Evolutionary conservation across 2,329 filamentous ascomycete species (phyloP).

Genomic region (Fusarium nelsonii): DNA sequence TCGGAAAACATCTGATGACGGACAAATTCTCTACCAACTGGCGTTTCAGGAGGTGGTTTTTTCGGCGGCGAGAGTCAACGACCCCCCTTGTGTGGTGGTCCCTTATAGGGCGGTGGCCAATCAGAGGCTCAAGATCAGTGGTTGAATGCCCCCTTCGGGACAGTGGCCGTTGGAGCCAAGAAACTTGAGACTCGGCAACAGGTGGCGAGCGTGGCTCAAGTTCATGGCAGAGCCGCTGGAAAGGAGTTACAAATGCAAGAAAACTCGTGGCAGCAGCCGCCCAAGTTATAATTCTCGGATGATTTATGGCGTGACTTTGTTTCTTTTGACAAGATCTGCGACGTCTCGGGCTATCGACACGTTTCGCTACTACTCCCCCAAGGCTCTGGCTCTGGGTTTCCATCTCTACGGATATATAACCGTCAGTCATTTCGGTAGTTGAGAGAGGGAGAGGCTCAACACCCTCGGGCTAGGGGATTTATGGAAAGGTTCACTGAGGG

Average conservation of each 20-base stretch:
- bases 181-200: conserved; percentile 36
- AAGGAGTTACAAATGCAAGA: conserved; percentile 21
- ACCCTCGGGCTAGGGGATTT: conserved; percentile 42
- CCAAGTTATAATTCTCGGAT: conserved; percentile 24
- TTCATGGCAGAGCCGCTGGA: conserved; percentile 39
- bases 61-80: conserved; percentile 38
- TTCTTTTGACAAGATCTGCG: conserved; percentile 28
- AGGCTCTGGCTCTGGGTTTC: not conserved
- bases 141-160: conserved; percentile 48
- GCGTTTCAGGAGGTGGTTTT: conserved; percentile 49
- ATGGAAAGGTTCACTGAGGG: conserved; percentile 40
- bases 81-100: conserved; percentile 33
- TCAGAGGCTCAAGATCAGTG: conserved; percentile 23
- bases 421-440: conserved; percentile 22
- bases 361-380: not conserved
- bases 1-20: conserved; percentile 47
- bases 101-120: conserved; percentile 43
- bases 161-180: conserved; percentile 36
- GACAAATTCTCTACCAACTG: conserved; percentile 39
- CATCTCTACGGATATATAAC: conserved; percentile 6
- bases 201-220: conserved; percentile 31
- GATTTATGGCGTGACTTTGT: conserved; percentile 41
- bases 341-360: conserved; percentile 5
- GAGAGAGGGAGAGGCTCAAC: conserved; percentile 21
- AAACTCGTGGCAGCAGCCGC: conserved; percentile 31